Evolutionary conservation across 2,329 filamentous ascomycete species (phyloP), one percentile per base, ranked within the genome.

Genomic region (Bisporella sp.): DNA sequence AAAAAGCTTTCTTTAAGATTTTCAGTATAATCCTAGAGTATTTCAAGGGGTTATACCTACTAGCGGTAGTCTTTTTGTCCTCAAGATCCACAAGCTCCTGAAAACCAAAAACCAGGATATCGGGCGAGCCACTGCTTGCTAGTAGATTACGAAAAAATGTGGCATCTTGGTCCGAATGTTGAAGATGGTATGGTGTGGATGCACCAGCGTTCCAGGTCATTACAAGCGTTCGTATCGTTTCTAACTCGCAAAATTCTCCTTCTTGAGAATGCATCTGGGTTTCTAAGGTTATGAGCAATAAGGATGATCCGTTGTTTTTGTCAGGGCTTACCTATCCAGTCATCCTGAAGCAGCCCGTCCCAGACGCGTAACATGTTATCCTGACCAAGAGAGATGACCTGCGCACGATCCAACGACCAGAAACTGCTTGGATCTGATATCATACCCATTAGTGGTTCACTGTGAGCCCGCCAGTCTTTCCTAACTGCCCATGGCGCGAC

Each of bases 41-140:
- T 21, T 21, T 21, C 21, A 3, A 21, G 2, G 21, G 21, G 33
- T 33, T 11, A 47, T 52, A 75, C 77, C 63, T 68, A 82, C 82
- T 96, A n/a, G 93, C 93, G 28, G 92, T 97, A 46, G 95, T 87
- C 59, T 91, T 95, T 72, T 97, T 97, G 70, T 99, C 89, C 67
- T 99, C 93, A 6, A 99, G 75, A 64, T 99, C 93, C 4, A 99
- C 93, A n/a, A 99, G 77, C 68, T 99, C 93, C 68, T 99, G 93
- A 67, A 99, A 99, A 1, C 91, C 92, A 73, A 99, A 99, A 1
- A 97, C 81, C 2, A 97, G 71, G 46, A 99, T 90, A 59, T 97
- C 93, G 0, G 93, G 89, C 6, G 86, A 82, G 39, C 85, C 79
- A 54, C 86, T 84, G n/a, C 79, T 80, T 56, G 84, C 79, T 30